Evolutionary conservation across 2,329 filamentous ascomycete species (phyloP).

Genomic region (Pseudonectria foliicola): DNA sequence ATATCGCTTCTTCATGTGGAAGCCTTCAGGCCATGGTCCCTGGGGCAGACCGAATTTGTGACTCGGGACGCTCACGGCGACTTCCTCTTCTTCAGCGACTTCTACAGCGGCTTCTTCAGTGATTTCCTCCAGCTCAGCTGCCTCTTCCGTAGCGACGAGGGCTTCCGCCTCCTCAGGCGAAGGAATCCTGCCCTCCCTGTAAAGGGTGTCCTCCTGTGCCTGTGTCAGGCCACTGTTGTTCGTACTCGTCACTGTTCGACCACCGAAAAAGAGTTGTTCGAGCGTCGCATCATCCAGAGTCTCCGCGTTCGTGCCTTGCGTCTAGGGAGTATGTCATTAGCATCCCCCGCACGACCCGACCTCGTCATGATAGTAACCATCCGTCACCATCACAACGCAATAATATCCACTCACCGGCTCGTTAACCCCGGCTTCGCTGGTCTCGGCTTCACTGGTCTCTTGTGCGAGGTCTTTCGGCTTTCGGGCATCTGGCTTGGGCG

Average conservation of each 20-base stretch:
- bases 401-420: too few species aligned
- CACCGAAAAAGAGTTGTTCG: constrained; percentile 31
- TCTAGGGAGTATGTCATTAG: constrained; percentile 13
- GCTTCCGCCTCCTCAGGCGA: constrained; percentile 26
- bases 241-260: constrained; percentile 23
- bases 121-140: constrained; percentile 11
- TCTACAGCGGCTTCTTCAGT: constrained; percentile 17
- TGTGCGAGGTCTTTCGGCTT: constrained; percentile 5
- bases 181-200: constrained; percentile 35
- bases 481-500: constrained; percentile 6
- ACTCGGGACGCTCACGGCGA: too few species aligned
- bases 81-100: too few species aligned
- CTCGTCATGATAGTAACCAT: constrained; percentile 14
- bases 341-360: constrained; percentile 6
- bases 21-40: constrained; percentile 53
- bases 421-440: background rate
- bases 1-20: constrained; percentile 72
- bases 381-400: constrained; percentile 1
- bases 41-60: constrained; percentile 72
- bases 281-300: constrained; percentile 29
- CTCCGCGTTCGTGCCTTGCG: constrained; percentile 3
- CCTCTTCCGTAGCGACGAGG: constrained; percentile 17
- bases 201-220: constrained; percentile 38
- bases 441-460: background rate
- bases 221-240: constrained; percentile 30